A percentile compares a stretch with the other conserved stretches of the same genome.
These are phyloP conservation scores for Lactuca sativa DNA, from an alignment of 129 eudicot genomes.

Conservation along the genomic window DNA sequence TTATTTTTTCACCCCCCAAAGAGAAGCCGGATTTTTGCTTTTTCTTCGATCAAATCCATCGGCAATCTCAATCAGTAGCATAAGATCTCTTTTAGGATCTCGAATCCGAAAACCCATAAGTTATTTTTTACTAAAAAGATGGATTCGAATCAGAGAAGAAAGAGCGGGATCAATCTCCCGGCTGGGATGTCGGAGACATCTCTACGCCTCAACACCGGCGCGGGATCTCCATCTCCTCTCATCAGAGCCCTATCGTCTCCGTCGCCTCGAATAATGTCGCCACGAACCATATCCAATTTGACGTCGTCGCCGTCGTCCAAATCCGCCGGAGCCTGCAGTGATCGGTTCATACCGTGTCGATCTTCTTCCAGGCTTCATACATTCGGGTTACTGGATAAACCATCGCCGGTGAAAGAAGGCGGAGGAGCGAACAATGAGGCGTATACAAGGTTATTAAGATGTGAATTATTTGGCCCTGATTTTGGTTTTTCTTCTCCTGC, in stretches of 20 bases:
- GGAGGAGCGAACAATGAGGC: conserved; percentile 54
- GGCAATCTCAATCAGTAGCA: not conserved
- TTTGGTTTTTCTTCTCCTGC: conserved; percentile 83
- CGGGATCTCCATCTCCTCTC: conserved; percentile 43
- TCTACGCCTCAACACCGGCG: conserved; percentile 55
- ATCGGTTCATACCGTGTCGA: conserved; percentile 89
- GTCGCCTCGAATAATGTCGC: conserved; percentile 62
- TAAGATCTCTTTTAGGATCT: not conserved
- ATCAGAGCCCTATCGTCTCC: conserved; percentile 37
- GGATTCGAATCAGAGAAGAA: conserved; percentile 73
- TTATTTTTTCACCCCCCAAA: not conserved
- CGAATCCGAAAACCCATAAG: not conserved
- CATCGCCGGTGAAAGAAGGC: conserved; percentile 74
- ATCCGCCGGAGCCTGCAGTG: conserved; percentile 74
- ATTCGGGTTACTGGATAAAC: conserved; percentile 70
- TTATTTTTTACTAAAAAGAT: conserved; percentile 23
- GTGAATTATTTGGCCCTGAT: conserved; percentile 92
- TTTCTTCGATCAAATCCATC: conserved; percentile 8
- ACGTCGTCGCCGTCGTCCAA: conserved; percentile 66
- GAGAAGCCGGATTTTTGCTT: conserved; percentile 30
- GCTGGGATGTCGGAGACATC: conserved; percentile 82
- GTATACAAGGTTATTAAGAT: conserved; percentile 63
- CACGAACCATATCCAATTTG: conserved; percentile 50
- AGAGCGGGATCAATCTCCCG: conserved; percentile 94
- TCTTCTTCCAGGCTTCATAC: conserved; percentile 95